Evolutionary conservation across 345 rosid genomes (phyloP).

Genomic region (Bruguiera parviflora): DNA sequence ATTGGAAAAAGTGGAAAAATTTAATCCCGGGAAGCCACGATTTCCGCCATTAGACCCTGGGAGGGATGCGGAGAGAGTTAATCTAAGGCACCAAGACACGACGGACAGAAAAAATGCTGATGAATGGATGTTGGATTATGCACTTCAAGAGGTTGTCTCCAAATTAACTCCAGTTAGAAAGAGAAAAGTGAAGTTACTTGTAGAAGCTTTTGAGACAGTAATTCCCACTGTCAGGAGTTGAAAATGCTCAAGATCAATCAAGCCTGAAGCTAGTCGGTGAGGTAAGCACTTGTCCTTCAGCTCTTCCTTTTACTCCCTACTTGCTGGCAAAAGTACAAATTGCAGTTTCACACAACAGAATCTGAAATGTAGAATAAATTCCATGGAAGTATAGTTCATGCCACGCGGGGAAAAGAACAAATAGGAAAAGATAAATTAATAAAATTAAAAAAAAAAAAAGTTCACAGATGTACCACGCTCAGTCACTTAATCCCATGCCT

Average conservation of each 20-base stretch:
- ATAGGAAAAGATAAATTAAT: no score
- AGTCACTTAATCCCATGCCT: no score
- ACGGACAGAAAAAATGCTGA: slow-evolving; percentile 60
- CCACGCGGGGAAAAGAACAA: no score
- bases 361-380: no score
- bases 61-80: slow-evolving; percentile 59
- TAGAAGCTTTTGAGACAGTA: slow-evolving; percentile 86
- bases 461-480: no score
- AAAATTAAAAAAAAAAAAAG: no score
- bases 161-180: slow-evolving; percentile 75
- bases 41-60: slow-evolving; percentile 41
- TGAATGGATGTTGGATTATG: slow-evolving; percentile 89
- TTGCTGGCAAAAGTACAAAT: neutral
- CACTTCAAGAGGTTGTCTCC: slow-evolving; percentile 75
- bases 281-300: neutral
- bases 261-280: neutral
- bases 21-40: slow-evolving; percentile 48
- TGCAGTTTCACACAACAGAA: neutral
- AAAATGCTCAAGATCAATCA: neutral
- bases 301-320: neutral
- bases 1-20: slow-evolving; percentile 57
- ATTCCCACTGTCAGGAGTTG: slow-evolving; percentile 34
- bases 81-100: slow-evolving; percentile 56
- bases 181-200: slow-evolving; percentile 73
- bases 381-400: no score